phyloP scores from a whole-genome alignment of 768 basidiomycete genomes.

The Naganishia onofrii region DNA sequence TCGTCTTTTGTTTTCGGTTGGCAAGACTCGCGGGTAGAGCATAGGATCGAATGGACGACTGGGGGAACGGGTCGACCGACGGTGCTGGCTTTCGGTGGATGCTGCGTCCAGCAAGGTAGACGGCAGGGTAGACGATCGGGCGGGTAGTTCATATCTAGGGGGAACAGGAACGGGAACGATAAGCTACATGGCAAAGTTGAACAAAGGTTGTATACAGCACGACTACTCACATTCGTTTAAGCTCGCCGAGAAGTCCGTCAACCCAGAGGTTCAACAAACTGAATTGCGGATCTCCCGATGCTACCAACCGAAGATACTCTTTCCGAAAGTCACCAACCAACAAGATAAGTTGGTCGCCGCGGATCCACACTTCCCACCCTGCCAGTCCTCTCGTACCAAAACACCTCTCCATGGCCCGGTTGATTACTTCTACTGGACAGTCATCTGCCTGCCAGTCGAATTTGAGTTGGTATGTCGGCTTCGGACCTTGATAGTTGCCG shows the following conservation, averaged over 20 bases:
- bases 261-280: background rate
- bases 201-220: background rate
- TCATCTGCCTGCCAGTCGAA: background rate
- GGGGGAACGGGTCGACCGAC: too few species aligned
- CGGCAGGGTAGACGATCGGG: too few species aligned
- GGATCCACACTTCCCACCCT: background rate
- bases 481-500: background rate
- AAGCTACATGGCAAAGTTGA: too few species aligned
- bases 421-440: background rate
- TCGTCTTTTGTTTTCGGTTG: too few species aligned
- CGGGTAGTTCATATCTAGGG: too few species aligned
- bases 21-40: too few species aligned
- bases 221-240: slow-evolving; percentile 1
- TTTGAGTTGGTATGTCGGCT: background rate
- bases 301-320: background rate
- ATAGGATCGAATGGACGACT: too few species aligned
- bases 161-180: too few species aligned
- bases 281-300: background rate
- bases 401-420: slow-evolving; percentile 2
- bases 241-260: background rate
- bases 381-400: background rate
- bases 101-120: too few species aligned
- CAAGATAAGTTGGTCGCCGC: background rate
- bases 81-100: too few species aligned
- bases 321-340: background rate